phyloP scores from a whole-genome alignment of 1,284 basidiomycete genomes.

The Anthracocystis walkeri region DNA sequence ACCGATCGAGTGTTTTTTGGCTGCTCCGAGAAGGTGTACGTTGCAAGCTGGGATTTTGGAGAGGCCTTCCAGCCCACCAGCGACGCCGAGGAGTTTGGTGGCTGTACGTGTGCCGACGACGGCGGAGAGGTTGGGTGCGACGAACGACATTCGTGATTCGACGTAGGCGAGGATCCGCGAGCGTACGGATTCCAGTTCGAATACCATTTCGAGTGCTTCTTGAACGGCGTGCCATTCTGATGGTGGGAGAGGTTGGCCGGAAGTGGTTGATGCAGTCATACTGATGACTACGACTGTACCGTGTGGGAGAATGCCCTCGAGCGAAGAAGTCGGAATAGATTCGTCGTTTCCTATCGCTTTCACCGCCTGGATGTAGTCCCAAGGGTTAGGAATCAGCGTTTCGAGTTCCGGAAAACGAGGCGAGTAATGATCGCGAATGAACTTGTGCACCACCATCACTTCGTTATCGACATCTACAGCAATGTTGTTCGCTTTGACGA shows the following conservation, averaged over 20 bases:
- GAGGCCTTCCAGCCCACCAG: slow-evolving; percentile 89
- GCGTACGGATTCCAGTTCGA: slow-evolving; percentile 85
- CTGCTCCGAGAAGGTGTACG: slow-evolving; percentile 91
- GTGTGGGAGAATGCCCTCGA: slow-evolving; percentile 84
- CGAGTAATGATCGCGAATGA: slow-evolving; percentile 97
- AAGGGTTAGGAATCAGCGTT: slow-evolving; percentile 89
- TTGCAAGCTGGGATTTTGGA: slow-evolving; percentile 96
- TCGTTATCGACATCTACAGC: slow-evolving; percentile 99
- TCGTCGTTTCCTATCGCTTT: slow-evolving; percentile 83
- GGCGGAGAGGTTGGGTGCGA: slow-evolving; percentile 96
- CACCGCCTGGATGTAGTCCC: slow-evolving; percentile 92
- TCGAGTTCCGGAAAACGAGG: slow-evolving; percentile 97
- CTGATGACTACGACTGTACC: slow-evolving; percentile 96
- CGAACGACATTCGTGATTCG: slow-evolving; percentile 96
- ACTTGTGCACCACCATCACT: slow-evolving; percentile 97
- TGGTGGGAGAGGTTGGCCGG: slow-evolving; percentile 79
- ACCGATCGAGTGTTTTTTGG: slow-evolving; percentile 87
- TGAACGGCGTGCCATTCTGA: slow-evolving; percentile 84
- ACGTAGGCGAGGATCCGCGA: slow-evolving; percentile 96
- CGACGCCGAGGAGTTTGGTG: slow-evolving; percentile 95
- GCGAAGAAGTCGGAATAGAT: slow-evolving; percentile 81
- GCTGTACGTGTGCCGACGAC: slow-evolving; percentile 98
- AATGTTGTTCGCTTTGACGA: slow-evolving; percentile 96
- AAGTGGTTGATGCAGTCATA: slow-evolving; percentile 86
- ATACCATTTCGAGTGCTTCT: slow-evolving; percentile 87